A percentile compares a stretch with the other conserved stretches of the same genome.
These are phyloP conservation scores for Lupinus albus DNA, from an alignment of 306 rosid species.

Conservation along the genomic window DNA sequence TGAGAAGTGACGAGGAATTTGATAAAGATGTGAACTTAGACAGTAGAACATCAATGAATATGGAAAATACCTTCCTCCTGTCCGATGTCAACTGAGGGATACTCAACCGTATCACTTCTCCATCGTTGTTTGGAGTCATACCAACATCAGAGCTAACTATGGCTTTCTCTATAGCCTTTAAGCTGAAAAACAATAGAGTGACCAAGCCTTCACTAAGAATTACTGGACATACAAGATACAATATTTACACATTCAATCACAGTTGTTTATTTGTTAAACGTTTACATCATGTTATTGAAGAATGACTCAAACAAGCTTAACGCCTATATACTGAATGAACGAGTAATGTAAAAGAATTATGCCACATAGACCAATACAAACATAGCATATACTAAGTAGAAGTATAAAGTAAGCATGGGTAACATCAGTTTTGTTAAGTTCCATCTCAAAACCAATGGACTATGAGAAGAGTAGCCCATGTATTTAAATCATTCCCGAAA, in stretches of 20 bases:
- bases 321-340: neutral
- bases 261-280: neutral
- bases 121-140: constrained; percentile 94
- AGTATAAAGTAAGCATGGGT: constrained; percentile 18
- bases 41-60: constrained; percentile 30
- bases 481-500: too few species aligned
- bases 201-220: constrained; percentile 34
- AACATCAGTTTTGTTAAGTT: neutral
- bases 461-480: too few species aligned
- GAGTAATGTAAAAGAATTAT: neutral
- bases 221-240: constrained; percentile 15
- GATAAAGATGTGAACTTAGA: constrained; percentile 10
- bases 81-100: constrained; percentile 89
- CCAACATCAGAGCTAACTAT: constrained; percentile 84
- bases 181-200: constrained; percentile 56
- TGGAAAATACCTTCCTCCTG: constrained; percentile 79
- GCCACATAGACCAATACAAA: neutral
- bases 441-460: too few species aligned
- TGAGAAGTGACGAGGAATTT: neutral
- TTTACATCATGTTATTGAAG: constrained; percentile 8
- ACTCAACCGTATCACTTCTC: constrained; percentile 77
- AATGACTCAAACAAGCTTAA: constrained; percentile 17
- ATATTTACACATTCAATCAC: constrained; percentile 4
- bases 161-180: constrained; percentile 95
- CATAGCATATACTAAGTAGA: constrained; percentile 7